These are phyloP conservation scores for Chaetomium fimeti DNA, from an alignment of 495 filamentous ascomycete species.

Conservation along the genomic window DNA sequence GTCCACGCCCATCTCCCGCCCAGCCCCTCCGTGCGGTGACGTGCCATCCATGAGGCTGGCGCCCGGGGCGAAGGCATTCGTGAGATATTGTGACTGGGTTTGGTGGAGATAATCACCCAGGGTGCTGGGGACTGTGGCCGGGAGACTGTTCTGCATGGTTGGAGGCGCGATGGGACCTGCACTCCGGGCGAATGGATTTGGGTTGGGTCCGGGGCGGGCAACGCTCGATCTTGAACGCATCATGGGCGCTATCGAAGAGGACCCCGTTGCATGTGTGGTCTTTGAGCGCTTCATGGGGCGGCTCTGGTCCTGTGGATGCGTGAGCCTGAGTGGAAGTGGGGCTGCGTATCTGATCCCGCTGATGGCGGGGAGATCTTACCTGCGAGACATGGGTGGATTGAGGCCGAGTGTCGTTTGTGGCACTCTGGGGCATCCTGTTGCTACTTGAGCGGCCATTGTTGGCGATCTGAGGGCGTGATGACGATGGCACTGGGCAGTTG, in stretches of 20 bases:
- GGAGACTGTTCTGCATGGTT: slow-evolving; percentile 9
- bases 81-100: slow-evolving; percentile 22
- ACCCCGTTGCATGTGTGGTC: slow-evolving; percentile 28
- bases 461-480: slow-evolving; percentile 23
- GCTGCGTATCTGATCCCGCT: background rate
- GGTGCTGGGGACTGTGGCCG: slow-evolving; percentile 4
- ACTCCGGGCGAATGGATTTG: slow-evolving; percentile 19
- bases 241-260: slow-evolving; percentile 30
- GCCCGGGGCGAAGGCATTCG: slow-evolving; percentile 17
- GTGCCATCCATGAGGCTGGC: slow-evolving; percentile 2
- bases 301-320: slow-evolving; percentile 24
- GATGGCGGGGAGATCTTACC: slow-evolving; percentile 23
- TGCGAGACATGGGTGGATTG: slow-evolving; percentile 15
- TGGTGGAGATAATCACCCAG: slow-evolving; percentile 23
- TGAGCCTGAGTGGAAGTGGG: slow-evolving; percentile 13
- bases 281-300: slow-evolving; percentile 40
- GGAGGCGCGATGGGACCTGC: slow-evolving; percentile 20
- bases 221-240: slow-evolving; percentile 32
- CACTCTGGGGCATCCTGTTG: slow-evolving; percentile 38
- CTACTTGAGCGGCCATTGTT: slow-evolving; percentile 35
- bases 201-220: slow-evolving; percentile 8
- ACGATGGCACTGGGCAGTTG: slow-evolving; percentile 36
- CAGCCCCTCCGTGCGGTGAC: slow-evolving; percentile 4
- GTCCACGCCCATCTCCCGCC: slow-evolving; percentile 27
- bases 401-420: background rate